A percentile compares a stretch with the other conserved stretches of the same genome.
phyloP scores from a whole-genome alignment of 2,329 filamentous ascomycete genomes.

The Zymoseptoria passerinii region DNA sequence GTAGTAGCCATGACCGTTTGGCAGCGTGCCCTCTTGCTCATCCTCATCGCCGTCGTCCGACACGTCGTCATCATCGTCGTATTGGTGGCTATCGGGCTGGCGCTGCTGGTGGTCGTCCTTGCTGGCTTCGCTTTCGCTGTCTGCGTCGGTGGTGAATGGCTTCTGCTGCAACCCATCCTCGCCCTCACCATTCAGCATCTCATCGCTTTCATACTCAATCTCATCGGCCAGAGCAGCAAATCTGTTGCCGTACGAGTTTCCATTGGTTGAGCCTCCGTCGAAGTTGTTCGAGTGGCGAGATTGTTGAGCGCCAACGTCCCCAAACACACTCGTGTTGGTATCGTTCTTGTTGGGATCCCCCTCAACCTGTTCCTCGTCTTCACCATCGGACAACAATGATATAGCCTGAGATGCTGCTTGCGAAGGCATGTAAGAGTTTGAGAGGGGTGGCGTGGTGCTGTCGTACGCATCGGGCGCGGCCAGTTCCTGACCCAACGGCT shows the following conservation, averaged over 20 bases:
- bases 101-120: background rate
- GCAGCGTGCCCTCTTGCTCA: background rate
- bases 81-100: constrained; percentile 1
- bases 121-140: constrained; percentile 1
- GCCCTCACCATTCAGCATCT: background rate
- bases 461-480: background rate
- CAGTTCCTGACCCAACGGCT: background rate
- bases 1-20: background rate
- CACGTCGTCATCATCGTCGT: constrained; percentile 13
- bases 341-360: background rate
- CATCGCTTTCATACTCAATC: constrained; percentile 2
- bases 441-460: constrained; percentile 5
- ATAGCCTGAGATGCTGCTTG: constrained; percentile 14
- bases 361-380: constrained; percentile 1
- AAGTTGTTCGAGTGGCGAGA: background rate
- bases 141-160: constrained; percentile 4
- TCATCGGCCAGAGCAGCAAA: constrained; percentile 8
- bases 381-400: constrained; percentile 18
- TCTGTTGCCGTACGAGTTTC: constrained; percentile 2
- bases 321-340: background rate
- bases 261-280: background rate
- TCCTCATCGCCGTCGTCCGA: constrained; percentile 9
- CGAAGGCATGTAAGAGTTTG: constrained; percentile 13
- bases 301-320: background rate
- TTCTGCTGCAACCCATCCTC: background rate